These are phyloP conservation scores for Metschnikowia aberdeeniae DNA, from an alignment of 805 yeast genomes.

Conservation along the genomic window DNA sequence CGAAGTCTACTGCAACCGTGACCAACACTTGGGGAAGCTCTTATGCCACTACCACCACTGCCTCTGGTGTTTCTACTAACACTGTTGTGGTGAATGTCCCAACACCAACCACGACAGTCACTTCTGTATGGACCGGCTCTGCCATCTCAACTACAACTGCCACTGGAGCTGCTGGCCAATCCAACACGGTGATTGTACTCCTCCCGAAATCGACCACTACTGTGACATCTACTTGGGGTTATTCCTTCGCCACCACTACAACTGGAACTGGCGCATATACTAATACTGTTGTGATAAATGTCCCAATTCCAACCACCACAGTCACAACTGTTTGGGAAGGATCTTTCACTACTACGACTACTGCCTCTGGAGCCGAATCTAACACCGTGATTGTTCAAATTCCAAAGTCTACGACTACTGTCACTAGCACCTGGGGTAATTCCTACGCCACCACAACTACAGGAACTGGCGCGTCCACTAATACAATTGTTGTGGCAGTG, in stretches of 20 bases:
- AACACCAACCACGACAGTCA: constrained; percentile 8
- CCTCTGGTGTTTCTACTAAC: constrained; percentile 11
- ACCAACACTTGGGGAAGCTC: not conserved
- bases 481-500: constrained; percentile 15
- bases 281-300: constrained; percentile 16
- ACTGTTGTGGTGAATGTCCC: constrained; percentile 5
- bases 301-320: constrained; percentile 1
- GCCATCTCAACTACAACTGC: constrained; percentile 6
- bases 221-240: constrained; percentile 3
- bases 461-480: constrained; percentile 9
- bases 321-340: not conserved
- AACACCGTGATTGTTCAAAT: not conserved
- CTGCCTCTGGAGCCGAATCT: not conserved
- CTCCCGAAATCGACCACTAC: constrained; percentile 9
- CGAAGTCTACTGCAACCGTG: no score
- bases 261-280: constrained; percentile 3
- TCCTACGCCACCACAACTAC: not conserved
- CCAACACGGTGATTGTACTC: constrained; percentile 14
- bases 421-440: not conserved
- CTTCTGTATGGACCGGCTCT: constrained; percentile 10
- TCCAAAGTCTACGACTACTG: not conserved
- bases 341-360: not conserved
- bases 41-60: constrained; percentile 1
- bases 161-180: constrained; percentile 11
- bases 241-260: not conserved